A percentile compares a stretch with the other conserved stretches of the same genome.
phyloP scores from a whole-genome alignment of 1,284 basidiomycete genomes.

The Ganoderma leucocontextum region DNA sequence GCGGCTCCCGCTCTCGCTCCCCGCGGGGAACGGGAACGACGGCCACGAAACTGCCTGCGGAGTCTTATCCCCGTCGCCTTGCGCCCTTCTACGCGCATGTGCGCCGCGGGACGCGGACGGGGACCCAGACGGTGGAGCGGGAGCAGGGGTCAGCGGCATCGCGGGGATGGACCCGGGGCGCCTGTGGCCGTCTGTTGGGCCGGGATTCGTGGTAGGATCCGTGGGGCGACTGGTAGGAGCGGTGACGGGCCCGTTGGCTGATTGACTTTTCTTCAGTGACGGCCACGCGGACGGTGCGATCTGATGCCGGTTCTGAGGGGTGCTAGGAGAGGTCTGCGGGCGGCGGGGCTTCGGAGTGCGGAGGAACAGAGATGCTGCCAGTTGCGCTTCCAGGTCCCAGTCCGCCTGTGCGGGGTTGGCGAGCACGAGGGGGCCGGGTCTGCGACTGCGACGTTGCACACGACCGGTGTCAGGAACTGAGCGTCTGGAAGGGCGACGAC shows the following conservation, averaged over 20 bases:
- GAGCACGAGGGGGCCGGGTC: conserved; percentile 31
- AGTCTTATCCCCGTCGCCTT: not conserved
- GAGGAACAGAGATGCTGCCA: conserved; percentile 17
- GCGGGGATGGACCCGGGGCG: conserved; percentile 20
- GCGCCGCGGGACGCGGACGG: conserved; percentile 3
- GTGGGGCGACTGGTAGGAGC: not conserved
- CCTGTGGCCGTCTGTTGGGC: conserved; percentile 4
- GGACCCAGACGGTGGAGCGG: conserved; percentile 7
- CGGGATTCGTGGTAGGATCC: not conserved
- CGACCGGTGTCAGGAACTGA: conserved; percentile 9
- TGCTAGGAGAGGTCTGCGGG: conserved; percentile 20
- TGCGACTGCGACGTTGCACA: conserved; percentile 26
- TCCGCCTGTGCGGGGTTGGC: conserved; percentile 27
- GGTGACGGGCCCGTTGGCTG: not conserved
- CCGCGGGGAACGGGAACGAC: conserved; percentile 4
- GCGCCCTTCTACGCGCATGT: not conserved
- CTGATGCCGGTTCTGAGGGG: conserved; percentile 4
- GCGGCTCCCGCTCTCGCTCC: not conserved
- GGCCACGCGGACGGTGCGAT: not conserved
- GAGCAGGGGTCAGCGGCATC: conserved; percentile 18
- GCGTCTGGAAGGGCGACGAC: conserved; percentile 12
- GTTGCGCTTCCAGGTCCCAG: conserved; percentile 10
- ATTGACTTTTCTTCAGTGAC: not conserved
- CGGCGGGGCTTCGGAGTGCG: conserved; percentile 14
- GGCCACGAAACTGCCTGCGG: conserved; percentile 17